Evolutionary conservation across 495 filamentous ascomycete species (phyloP).

Genomic region (Aspergillus sparsus): DNA sequence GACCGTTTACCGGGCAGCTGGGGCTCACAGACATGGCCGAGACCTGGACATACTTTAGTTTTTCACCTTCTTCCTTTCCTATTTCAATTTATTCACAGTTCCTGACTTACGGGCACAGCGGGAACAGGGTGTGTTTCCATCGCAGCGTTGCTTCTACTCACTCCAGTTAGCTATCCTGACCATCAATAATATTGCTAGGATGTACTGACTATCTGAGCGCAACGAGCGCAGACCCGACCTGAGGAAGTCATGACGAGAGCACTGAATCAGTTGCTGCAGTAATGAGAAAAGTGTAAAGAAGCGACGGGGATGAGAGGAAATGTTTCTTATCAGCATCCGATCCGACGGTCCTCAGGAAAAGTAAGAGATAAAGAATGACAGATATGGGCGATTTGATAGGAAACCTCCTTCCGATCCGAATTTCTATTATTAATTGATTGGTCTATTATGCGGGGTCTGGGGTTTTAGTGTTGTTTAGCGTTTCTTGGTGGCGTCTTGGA

Average conservation of each 20-base stretch:
- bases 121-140: conserved; percentile 28
- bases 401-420: neutral
- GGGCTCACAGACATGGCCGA: conserved; percentile 32
- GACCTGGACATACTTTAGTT: conserved; percentile 14
- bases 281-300: neutral
- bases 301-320: conserved; percentile 10
- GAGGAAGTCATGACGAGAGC: conserved; percentile 14
- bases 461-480: conserved; percentile 5
- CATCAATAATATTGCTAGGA: neutral
- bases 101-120: conserved; percentile 29
- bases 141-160: conserved; percentile 37
- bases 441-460: conserved; percentile 3
- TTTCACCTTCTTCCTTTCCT: too few species aligned
- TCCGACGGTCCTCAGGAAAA: conserved; percentile 5
- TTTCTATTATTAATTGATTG: conserved; percentile 20
- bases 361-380: neutral
- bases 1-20: conserved; percentile 21
- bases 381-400: conserved; percentile 2
- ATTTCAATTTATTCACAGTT: neutral
- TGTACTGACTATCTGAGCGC: conserved; percentile 27
- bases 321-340: conserved; percentile 15
- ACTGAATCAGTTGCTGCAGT: neutral
- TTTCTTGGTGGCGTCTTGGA: neutral
- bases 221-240: conserved; percentile 31
- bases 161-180: neutral